Conservation (phyloP, 331 rosid species). For the Phaseolus coccineus region DNA sequence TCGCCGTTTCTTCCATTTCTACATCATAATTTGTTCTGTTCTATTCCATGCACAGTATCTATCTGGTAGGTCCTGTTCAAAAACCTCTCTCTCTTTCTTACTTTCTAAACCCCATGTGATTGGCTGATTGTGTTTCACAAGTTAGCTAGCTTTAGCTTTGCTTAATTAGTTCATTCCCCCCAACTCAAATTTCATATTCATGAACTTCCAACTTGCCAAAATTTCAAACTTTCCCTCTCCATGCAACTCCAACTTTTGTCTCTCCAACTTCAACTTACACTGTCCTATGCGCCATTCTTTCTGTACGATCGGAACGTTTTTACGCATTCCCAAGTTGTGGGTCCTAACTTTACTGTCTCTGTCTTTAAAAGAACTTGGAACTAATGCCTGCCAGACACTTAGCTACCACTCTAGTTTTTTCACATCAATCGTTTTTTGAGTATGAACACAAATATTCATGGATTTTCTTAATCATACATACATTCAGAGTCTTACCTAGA, state of each 20-base stretch:
- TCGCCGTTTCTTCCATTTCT: conserved; percentile 33
- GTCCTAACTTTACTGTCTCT: conserved; percentile 47
- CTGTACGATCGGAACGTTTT: neutral
- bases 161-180: neutral
- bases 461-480: too few species aligned
- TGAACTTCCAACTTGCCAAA: neutral
- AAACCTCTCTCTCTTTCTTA: conserved; percentile 57
- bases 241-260: conserved; percentile 18
- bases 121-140: conserved; percentile 31
- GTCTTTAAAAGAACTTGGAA: conserved; percentile 13
- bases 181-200: neutral
- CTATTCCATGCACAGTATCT: conserved; percentile 49
- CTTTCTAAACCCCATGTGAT: conserved; percentile 45
- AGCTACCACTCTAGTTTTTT: conserved; percentile 4
- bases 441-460: too few species aligned
- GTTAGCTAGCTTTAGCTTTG: conserved; percentile 16
- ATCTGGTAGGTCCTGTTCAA: conserved; percentile 43
- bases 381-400: conserved; percentile 34
- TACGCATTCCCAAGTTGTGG: conserved; percentile 9
- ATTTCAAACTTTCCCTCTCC: conserved; percentile 23
- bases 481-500: too few species aligned
- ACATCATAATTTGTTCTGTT: conserved; percentile 16
- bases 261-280: conserved; percentile 4
- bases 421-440: neutral
- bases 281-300: neutral